Evolutionary conservation across 352 stramenopile species (phyloP), one percentile per base, ranked within the genome.

Genomic region (Phytophthora citrophthora): DNA sequence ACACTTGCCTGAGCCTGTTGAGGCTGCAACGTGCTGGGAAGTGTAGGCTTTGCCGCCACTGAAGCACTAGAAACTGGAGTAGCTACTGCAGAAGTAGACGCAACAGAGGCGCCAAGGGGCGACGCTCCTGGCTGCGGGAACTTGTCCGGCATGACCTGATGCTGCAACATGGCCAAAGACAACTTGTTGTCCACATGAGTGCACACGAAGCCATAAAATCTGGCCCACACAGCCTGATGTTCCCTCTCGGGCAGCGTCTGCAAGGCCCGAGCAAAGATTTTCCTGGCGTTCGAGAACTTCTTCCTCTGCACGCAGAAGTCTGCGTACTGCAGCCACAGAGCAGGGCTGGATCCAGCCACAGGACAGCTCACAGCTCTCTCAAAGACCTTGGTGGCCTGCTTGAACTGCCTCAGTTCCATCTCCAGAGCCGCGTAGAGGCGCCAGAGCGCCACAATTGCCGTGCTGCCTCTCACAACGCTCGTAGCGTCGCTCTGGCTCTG

Each of bases 341-440:
- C 51, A 4, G 56, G 71, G 50, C 59, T 76, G 15, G 23, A 40
- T 16, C 72, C 65, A 2, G 79, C 82, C 3, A 90, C 64, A 8
- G 79, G 69, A 47, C 81, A 91, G 40, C 43, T 72, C 44, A 82
- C 76, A 5, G 81, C 85, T 39, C 70, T 60, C 57, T 93, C 85
- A 51, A 91, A 89, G 31, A 92, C 83, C 54, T 90, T 91, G 7
- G 85, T 93, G 38, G 85, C 83, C 66, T 93, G 85, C 56, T 93
- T 93, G 61, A 93, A 93, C 73, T 93, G 85, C 11, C 85, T 81
- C 50, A 93, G 61, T 31, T 89, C 85, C 44, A 91, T 88, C 70
- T 93, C 85, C 41, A 93, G 68, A 49, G 77, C 78, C n/a, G 83
- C 82, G 61, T 91, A 93, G n/a, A 68, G 53, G 3, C 71, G 45